phyloP scores from a whole-genome alignment of 2,329 filamentous ascomycete species.

The Fusarium papillatum region DNA sequence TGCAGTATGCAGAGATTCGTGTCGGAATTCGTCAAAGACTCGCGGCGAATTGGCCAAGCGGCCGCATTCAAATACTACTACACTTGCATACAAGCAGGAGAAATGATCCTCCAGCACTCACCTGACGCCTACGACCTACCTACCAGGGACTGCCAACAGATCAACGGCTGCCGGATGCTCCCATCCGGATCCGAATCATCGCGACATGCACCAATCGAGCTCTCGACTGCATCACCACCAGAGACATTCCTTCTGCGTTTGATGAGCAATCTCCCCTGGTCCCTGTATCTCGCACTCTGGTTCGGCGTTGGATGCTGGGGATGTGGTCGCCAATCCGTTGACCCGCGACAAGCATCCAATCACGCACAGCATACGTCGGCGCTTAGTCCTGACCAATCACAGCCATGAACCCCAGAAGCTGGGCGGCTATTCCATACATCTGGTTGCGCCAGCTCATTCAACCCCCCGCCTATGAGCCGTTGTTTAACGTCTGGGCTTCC shows the following conservation, averaged over 20 bases:
- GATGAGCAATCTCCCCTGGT: slow-evolving; percentile 33
- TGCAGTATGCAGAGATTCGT: slow-evolving; percentile 7
- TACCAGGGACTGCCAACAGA: slow-evolving; percentile 15
- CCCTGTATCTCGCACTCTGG: slow-evolving; percentile 23
- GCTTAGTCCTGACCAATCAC: slow-evolving; percentile 49
- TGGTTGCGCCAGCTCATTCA: slow-evolving; percentile 41
- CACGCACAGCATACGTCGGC: slow-evolving; percentile 40
- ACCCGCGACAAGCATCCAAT: slow-evolving; percentile 46
- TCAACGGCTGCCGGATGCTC: slow-evolving; percentile 27
- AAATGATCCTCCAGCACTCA: slow-evolving; percentile 3
- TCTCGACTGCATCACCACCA: slow-evolving; percentile 22
- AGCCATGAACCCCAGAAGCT: slow-evolving; percentile 17
- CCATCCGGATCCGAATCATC: slow-evolving; percentile 26
- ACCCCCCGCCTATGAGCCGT: slow-evolving; percentile 43
- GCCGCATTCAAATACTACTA: slow-evolving; percentile 3
- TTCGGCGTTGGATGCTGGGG: slow-evolving; percentile 33
- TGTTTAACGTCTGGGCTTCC: slow-evolving; percentile 26
- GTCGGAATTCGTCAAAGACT: slow-evolving; percentile 10
- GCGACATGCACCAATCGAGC: slow-evolving; percentile 28
- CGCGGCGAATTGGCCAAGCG: slow-evolving; percentile 14
- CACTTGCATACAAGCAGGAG: slow-evolving; percentile 5
- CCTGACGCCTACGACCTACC: slow-evolving; percentile 5
- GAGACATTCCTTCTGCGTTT: slow-evolving; percentile 13
- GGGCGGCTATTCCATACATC: slow-evolving; percentile 57
- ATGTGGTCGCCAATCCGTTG: slow-evolving; percentile 42